Conservation (phyloP, 805 yeast genomes). For the Citeromyces nyonsensis region DNA sequence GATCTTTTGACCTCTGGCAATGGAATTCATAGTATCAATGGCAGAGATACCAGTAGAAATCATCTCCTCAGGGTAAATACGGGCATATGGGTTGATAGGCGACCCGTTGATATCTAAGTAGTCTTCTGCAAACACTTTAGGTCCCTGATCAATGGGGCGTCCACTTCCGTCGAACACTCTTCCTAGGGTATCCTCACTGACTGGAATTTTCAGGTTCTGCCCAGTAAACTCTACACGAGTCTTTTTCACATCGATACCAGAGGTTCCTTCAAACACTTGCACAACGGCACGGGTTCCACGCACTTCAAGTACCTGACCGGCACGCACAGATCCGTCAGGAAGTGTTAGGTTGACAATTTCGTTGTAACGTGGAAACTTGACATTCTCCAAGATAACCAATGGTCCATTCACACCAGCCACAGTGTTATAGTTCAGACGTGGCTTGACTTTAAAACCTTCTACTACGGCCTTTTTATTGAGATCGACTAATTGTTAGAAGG, state of each 20-base stretch:
- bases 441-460: conserved; percentile 81
- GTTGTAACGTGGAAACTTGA: conserved; percentile 79
- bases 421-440: conserved; percentile 86
- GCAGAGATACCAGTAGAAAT: conserved; percentile 98
- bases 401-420: conserved; percentile 99
- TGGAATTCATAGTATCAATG: conserved; percentile 97
- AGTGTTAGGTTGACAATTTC: conserved; percentile 94
- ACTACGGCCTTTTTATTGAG: conserved; percentile 86
- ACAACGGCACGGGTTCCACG: conserved; percentile 95
- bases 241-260: conserved; percentile 96
- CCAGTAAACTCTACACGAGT: conserved; percentile 97
- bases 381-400: conserved; percentile 77
- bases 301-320: conserved; percentile 97
- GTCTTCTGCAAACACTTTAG: conserved; percentile 96
- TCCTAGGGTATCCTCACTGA: conserved; percentile 93
- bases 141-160: conserved; percentile 96
- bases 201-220: conserved; percentile 81
- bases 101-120: conserved; percentile 97
- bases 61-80: conserved; percentile 99
- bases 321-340: conserved; percentile 90
- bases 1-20: conserved; percentile 99
- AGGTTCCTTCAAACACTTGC: conserved; percentile 98
- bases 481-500: conserved; percentile 24
- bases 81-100: conserved; percentile 95
- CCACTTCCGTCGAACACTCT: conserved; percentile 99